Conservation (phyloP, 176 grass and related monocot genomes). For the Guadua angustifolia region DNA sequence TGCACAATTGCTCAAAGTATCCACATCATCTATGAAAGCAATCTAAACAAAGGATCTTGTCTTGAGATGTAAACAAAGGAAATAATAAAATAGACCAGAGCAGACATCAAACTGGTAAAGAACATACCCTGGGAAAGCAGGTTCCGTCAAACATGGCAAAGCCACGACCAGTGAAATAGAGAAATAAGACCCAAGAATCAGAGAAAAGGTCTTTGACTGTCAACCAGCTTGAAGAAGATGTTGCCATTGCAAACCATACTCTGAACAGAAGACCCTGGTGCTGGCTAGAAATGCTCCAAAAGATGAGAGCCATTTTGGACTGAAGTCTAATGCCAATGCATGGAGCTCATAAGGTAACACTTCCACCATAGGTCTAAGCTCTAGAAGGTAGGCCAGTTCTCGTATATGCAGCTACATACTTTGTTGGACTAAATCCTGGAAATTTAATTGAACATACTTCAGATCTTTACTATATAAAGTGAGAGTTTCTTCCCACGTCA, state of each 20-base stretch:
- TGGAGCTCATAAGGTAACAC: not conserved
- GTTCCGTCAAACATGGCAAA: not conserved
- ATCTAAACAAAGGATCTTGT: not conserved
- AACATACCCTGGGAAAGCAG: constrained; percentile 16
- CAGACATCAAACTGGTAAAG: not conserved
- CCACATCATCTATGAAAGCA: not conserved
- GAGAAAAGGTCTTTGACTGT: not conserved
- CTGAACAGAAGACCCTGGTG: constrained; percentile 1
- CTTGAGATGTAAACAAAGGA: not conserved
- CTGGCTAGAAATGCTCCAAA: not conserved
- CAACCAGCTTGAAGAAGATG: not conserved
- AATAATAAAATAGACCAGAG: not conserved
- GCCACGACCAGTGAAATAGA: not conserved
- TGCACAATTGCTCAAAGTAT: not conserved
- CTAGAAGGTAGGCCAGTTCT: not conserved
- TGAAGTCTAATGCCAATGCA: not conserved
- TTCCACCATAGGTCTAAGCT: not conserved
- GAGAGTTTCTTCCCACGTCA: too few relatives aligned
- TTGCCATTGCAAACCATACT: not conserved
- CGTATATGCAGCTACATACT: constrained; percentile 16
- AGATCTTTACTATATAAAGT: too few relatives aligned
- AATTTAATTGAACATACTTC: not conserved
- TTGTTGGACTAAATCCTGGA: constrained; percentile 15
- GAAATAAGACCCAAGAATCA: constrained; percentile 27
- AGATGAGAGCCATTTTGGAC: not conserved